Evolutionary conservation across 192 early-diverging fungal genomes (phyloP), one percentile per base, ranked within the genome.

Genomic region (Oehlia diaphana): DNA sequence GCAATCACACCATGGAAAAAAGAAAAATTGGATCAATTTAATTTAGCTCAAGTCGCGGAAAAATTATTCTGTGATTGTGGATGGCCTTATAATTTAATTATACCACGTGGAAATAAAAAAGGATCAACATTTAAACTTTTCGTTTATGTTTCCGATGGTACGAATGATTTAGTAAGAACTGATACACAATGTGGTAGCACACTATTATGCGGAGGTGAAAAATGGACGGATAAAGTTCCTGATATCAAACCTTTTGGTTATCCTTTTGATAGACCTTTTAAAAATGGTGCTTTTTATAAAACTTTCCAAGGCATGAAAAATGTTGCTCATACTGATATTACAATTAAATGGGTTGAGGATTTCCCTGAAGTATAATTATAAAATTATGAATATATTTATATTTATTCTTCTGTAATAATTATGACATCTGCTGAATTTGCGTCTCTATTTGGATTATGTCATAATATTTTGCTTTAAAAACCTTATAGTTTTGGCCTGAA

Each of bases 191-290:
- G 68, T 23, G 68, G 68, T 9, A 70, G 68, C 10, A 12, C 9
- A 19, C 5, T 39, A 42, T 44, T 70, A 70, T 70, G 68, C 7
- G 68, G 68, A 2, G 68, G 35, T 42, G 19, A 70, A 42, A 70
- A 70, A 70, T 70, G 68, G 68, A 9, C 35, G 4, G 68, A 70
- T 42, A 70, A 42, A 70, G 16, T 70, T 42, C 68, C 68, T 70
- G 68, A 70, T 70, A 42, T 13, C 9, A 70, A 37, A 70, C 68
- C 68, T 9, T n/a, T 70, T 2, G 68, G 68, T n/a, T 70, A 70
- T 70, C 68, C 68, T 19, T 70, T 70, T 70, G 21, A 70, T 70
- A 14, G 68, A 70, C 68, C 68, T n/a, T 70, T 70, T 23, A 70
- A 70, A 70, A 9, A 70, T 42, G 35, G 35, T n/a, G 44, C 68